Conservation (phyloP, 2,329 filamentous ascomycete genomes). For the Cladophialophora bantiana region DNA sequence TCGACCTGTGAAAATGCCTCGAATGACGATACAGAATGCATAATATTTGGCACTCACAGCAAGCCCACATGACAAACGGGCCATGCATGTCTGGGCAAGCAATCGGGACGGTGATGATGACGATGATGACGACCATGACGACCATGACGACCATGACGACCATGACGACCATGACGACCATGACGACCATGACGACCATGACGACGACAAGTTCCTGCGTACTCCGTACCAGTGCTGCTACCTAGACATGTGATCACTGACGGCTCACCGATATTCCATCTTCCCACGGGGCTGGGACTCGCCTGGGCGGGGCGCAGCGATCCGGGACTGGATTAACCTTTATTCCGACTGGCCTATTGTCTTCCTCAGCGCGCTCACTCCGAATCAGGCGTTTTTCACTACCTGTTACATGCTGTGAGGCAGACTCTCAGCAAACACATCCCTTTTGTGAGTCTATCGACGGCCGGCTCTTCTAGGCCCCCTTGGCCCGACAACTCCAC, state of each 20-base stretch:
- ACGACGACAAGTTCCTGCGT: background rate
- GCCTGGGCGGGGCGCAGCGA: slow-evolving; percentile 12
- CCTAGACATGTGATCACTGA: slow-evolving; percentile 1
- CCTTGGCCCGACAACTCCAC: background rate
- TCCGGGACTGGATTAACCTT: slow-evolving; percentile 29
- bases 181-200: background rate
- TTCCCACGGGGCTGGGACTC: slow-evolving; percentile 12
- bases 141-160: background rate
- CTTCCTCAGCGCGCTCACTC: slow-evolving; percentile 18
- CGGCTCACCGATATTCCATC: slow-evolving; percentile 7
- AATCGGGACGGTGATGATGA: background rate
- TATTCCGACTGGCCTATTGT: slow-evolving; percentile 18
- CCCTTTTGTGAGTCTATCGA: background rate
- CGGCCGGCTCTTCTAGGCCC: background rate
- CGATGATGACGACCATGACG: background rate
- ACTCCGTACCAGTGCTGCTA: background rate
- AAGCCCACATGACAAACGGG: slow-evolving; percentile 5
- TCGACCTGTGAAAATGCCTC: background rate
- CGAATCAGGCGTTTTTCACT: slow-evolving; percentile 15
- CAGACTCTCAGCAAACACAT: slow-evolving; percentile 10
- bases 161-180: background rate
- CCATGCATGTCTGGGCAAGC: slow-evolving; percentile 3
- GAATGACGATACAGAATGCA: slow-evolving; percentile 7
- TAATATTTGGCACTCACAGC: background rate
- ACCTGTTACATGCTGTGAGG: slow-evolving; percentile 17